These are phyloP conservation scores for Aureobasidium sp. DNA, from an alignment of 2,329 filamentous ascomycete species.

Conservation along the genomic window DNA sequence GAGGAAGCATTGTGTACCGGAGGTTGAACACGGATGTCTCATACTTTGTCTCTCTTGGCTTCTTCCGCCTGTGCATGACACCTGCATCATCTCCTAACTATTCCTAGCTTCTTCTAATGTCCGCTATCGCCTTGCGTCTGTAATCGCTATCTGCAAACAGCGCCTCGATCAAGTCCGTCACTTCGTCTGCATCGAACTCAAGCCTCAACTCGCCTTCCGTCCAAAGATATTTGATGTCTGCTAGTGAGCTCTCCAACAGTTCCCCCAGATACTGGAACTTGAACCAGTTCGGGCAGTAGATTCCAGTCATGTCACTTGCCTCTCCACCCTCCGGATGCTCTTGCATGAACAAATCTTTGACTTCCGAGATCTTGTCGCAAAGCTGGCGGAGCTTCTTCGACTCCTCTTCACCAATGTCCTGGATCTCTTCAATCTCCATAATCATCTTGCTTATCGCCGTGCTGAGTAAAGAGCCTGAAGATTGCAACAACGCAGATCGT, in stretches of 20 bases:
- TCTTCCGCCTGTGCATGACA: constrained; percentile 2
- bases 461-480: constrained; percentile 51
- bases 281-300: constrained; percentile 58
- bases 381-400: constrained; percentile 52
- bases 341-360: constrained; percentile 51
- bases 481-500: constrained; percentile 54
- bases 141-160: constrained; percentile 57
- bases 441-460: constrained; percentile 54
- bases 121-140: constrained; percentile 50
- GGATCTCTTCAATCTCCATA: constrained; percentile 54
- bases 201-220: constrained; percentile 55
- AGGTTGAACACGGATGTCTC: not conserved
- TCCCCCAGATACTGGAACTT: constrained; percentile 59
- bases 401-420: constrained; percentile 57
- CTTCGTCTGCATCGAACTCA: constrained; percentile 55
- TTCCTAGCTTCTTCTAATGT: constrained; percentile 38
- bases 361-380: constrained; percentile 48
- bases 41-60: not conserved
- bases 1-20: not conserved
- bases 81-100: not conserved
- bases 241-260: constrained; percentile 55
- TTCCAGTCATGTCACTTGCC: constrained; percentile 47
- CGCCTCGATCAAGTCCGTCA: constrained; percentile 56
- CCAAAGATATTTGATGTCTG: constrained; percentile 61
- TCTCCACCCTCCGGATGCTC: constrained; percentile 32